These are phyloP conservation scores for Simplicillium sp. DNA, from an alignment of 2,329 filamentous ascomycete species.

Conservation along the genomic window DNA sequence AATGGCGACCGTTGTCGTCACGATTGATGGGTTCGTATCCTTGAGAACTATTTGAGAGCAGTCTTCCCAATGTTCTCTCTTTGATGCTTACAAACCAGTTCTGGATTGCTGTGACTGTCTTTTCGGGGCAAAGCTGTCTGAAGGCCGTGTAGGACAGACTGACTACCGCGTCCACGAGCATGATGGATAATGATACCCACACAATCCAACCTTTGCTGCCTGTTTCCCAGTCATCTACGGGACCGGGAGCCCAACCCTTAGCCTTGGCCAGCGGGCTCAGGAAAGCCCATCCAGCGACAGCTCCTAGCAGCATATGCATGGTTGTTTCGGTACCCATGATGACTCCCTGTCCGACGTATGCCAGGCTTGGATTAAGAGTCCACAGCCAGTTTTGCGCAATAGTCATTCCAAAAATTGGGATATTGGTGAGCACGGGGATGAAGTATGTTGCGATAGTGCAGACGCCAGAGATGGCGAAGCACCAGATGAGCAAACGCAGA, in stretches of 20 bases:
- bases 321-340: conserved; percentile 98
- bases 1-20: conserved; percentile 3
- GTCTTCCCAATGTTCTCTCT: neutral
- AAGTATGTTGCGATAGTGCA: conserved; percentile 86
- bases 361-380: conserved; percentile 94
- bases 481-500: conserved; percentile 43
- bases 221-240: conserved; percentile 78
- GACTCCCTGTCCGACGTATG: conserved; percentile 93
- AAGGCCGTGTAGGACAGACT: conserved; percentile 73
- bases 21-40: conserved; percentile 9
- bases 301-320: conserved; percentile 88
- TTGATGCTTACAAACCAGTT: neutral
- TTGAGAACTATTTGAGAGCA: neutral
- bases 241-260: conserved; percentile 80
- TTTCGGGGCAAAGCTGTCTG: conserved; percentile 38
- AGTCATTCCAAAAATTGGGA: conserved; percentile 74
- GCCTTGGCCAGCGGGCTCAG: conserved; percentile 82
- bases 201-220: conserved; percentile 99
- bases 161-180: conserved; percentile 87
- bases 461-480: conserved; percentile 49
- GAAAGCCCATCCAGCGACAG: conserved; percentile 80
- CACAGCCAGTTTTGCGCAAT: conserved; percentile 81
- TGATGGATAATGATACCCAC: conserved; percentile 91
- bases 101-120: neutral
- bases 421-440: conserved; percentile 68